Percentiles rank a stretch among this genome's conserved stretches.
phyloP scores from a whole-genome alignment of 768 basidiomycete genomes.

The Phlegmacium glaucopus region DNA sequence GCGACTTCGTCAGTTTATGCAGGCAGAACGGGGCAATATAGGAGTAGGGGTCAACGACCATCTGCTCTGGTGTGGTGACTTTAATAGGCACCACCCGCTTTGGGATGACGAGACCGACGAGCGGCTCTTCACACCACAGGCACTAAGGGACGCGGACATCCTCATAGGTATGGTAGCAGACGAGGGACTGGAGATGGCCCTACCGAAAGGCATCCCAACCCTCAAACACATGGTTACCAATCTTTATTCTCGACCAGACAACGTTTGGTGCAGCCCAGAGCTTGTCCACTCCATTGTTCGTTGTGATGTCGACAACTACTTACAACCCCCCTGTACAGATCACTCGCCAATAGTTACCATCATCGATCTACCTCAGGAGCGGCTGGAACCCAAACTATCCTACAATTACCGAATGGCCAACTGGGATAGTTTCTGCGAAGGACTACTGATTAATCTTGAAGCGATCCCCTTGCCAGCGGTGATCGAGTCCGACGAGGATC shows the following conservation, averaged over 20 bases:
- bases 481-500: background rate
- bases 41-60: background rate
- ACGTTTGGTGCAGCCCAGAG: background rate
- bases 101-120: background rate
- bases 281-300: background rate
- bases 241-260: background rate
- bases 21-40: background rate
- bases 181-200: background rate
- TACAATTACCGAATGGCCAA: background rate
- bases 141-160: background rate
- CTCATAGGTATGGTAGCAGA: background rate
- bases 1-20: no score
- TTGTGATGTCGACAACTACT: background rate
- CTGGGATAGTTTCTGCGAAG: background rate
- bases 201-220: background rate
- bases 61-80: background rate
- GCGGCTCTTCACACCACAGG: background rate
- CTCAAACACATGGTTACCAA: background rate
- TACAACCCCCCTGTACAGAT: background rate
- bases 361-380: background rate
- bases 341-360: background rate
- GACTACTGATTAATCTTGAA: background rate
- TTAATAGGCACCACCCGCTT: background rate
- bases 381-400: background rate
- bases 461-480: background rate